Evolutionary conservation across 495 filamentous ascomycete species (phyloP), one percentile per base, ranked within the genome.

Genomic region (Neurospora sublineolata): DNA sequence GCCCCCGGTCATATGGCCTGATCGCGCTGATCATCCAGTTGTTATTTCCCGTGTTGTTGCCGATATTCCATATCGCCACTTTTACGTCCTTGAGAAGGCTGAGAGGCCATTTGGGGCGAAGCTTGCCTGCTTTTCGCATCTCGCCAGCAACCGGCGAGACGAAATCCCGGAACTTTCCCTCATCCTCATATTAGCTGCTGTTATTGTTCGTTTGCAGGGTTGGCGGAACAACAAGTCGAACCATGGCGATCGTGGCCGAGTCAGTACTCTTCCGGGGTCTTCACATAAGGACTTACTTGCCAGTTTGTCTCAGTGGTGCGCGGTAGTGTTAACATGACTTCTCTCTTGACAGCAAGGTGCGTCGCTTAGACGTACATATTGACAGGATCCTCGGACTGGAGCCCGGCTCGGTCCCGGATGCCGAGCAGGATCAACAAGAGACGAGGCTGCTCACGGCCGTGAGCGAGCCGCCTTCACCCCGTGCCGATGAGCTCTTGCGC

Each of bases 311-410:
- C 37, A 14, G 39, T 37, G 36, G 18, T 33, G 14, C 2, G 14
- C 52, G 23, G 52, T 64, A 3, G 27, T 64, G 27, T 64, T 64
- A 64, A 64, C 52, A 64, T 64, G 27, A 69, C 58, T 58, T 71
- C 16, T 71, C 37, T 23, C 64, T 72, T 52, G 73, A 7, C 76
- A 97, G 94, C 80, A 93, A 94, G 79, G 85, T 97, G 60, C 89
- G 88, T 71, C 87, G 86, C 42, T 82, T 97, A 70, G 94, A 97
- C 79, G 83, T 85, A 46, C 91, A 92, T 74, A 86, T 99, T 70
- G 94, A 97, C 76, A 88, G 87, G 52, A 82, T 97, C 68, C 74
- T 76, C 70, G 77, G 78, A 52, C 73, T 84, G 68, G 79, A 75
- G 46, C 71, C 74, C 69, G 72, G 71, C 73, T 52, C 74, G 75